Base-by-base conservation (phyloP, 352 stramenopile genomes). In the Globisporangium cylindrosporum region DNA sequence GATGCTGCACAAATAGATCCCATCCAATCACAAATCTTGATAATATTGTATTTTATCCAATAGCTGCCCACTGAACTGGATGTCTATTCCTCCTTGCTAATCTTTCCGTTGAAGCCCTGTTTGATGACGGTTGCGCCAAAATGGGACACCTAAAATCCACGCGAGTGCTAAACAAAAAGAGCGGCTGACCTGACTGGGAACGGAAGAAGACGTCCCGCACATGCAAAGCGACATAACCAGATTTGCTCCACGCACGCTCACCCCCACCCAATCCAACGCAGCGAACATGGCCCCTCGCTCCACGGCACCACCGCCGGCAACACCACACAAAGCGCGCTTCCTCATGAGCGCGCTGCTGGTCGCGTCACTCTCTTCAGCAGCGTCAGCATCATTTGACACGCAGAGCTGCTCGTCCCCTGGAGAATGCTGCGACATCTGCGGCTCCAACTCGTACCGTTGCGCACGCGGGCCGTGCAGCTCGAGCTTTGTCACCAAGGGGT, bases 371-470 rank as follows among this genome's bases (percentile, higher is more conserved):
- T 4, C 38, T 20, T 46, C 27, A 22, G n/a, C 24, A 0, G 29
- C 41, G 7, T n/a, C 55, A 8, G 20, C 25, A 4, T 24, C 48
- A 1, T 41, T 41, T 3, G 3, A 51, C 4, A 46, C 9, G 0
- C 59, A 22, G 41, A 22, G 22, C 10, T 74, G 69, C 65, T 46
- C 53, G 25, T 59, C 59, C 12, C 46, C 60, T 0, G 70, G 79
- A 4, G 75, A 82, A 12, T 89, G 80, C 75, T 89, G 80, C 62
- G 70, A 69, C 24, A 66, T 81, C 5, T 89, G 80, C 36, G 78
- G 80, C 7, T 68, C 60, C 34, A 67, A 76, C 62, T 87, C 78
- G 63, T 65, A 74, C 38, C 80, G 80, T 59, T 89, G 80, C 49
- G 69, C 73, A 7, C 78, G 80, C 18, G 80, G 80, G 0, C 78